Evolutionary conservation across 2,329 filamentous ascomycete genomes (phyloP).

Genomic region (Xylaria polymorpha): DNA sequence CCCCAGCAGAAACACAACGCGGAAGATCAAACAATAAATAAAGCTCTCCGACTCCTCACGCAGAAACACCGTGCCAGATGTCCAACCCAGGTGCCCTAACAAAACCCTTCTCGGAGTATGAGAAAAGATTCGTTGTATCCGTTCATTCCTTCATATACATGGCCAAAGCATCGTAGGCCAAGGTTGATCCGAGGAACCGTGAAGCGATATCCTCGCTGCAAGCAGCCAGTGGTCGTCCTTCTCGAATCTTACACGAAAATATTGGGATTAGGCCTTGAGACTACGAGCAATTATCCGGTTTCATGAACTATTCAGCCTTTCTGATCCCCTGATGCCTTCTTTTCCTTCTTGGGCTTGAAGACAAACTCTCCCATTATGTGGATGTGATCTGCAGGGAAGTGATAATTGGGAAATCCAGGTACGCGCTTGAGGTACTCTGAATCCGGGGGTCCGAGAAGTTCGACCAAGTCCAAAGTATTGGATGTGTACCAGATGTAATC

Average conservation of each 20-base stretch:
- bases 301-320: slow-evolving; percentile 42
- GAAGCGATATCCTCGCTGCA: slow-evolving; percentile 23
- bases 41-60: slow-evolving; percentile 41
- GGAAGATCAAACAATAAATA: slow-evolving; percentile 40
- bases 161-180: slow-evolving; percentile 33
- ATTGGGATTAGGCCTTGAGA: slow-evolving; percentile 16
- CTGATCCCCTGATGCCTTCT: slow-evolving; percentile 62
- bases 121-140: slow-evolving; percentile 45
- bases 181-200: slow-evolving; percentile 27
- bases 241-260: slow-evolving; percentile 19
- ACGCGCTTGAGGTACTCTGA: slow-evolving; percentile 85
- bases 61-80: slow-evolving; percentile 44
- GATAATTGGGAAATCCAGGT: slow-evolving; percentile 91
- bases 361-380: slow-evolving; percentile 90
- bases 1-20: slow-evolving; percentile 31
- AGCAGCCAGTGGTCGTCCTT: slow-evolving; percentile 20
- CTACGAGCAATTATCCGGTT: slow-evolving; percentile 28
- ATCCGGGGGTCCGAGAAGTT: slow-evolving; percentile 87
- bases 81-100: slow-evolving; percentile 47
- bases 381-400: slow-evolving; percentile 93
- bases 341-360: slow-evolving; percentile 87
- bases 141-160: slow-evolving; percentile 46
- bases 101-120: slow-evolving; percentile 47
- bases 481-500: slow-evolving; percentile 99
- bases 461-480: slow-evolving; percentile 85